phyloP scores from a whole-genome alignment of 305 asterid genomes.

The Rubia balearica region DNA sequence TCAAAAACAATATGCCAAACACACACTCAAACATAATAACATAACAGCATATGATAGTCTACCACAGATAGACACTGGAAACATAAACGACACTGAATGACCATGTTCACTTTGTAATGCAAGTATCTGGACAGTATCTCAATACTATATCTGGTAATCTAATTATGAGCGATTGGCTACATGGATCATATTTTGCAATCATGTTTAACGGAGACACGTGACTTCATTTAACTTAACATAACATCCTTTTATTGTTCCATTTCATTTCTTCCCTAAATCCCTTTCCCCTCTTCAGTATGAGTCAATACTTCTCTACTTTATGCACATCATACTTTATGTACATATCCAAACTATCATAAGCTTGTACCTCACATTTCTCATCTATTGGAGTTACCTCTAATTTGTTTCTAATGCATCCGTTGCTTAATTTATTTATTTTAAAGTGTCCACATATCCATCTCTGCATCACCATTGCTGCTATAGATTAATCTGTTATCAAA shows the following conservation, averaged over 20 bases:
- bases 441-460: background rate
- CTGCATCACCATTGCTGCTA: background rate
- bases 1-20: background rate
- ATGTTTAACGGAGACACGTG: background rate
- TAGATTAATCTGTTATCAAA: background rate
- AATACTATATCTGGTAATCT: background rate
- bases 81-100: background rate
- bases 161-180: background rate
- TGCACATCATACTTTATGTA: background rate
- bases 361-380: background rate
- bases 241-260: background rate
- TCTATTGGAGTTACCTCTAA: background rate
- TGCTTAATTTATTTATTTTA: background rate
- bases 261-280: background rate
- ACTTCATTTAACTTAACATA: background rate
- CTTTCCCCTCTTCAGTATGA: background rate
- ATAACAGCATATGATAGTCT: background rate
- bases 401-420: too few species aligned
- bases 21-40: background rate
- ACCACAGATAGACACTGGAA: background rate
- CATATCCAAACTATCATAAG: background rate
- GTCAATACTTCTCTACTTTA: background rate
- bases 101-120: background rate
- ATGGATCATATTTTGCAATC: background rate
- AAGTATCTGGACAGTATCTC: background rate